phyloP scores from a whole-genome alignment of 1,284 basidiomycete genomes.

The Entoloma clypeatum region DNA sequence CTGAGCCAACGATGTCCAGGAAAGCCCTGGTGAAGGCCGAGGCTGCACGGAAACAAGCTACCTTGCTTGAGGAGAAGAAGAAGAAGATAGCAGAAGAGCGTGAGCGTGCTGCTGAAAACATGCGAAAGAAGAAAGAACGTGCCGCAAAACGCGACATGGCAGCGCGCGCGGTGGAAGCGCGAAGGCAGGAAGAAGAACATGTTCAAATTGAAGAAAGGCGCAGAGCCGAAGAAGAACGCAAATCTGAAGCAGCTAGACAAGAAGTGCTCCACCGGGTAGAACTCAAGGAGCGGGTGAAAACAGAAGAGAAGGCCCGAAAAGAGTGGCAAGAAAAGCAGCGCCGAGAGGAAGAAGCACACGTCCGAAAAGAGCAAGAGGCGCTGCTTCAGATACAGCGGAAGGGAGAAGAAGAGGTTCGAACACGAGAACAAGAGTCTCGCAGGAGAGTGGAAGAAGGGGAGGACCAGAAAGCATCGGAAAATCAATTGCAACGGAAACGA shows the following conservation, averaged over 20 bases:
- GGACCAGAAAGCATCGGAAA: conserved; percentile 5
- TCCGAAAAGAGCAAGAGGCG: conserved; percentile 6
- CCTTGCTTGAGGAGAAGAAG: conserved; percentile 22
- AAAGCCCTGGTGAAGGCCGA: conserved; percentile 27
- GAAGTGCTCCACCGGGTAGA: conserved; percentile 8
- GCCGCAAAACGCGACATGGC: conserved; percentile 19
- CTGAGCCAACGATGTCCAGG: conserved; percentile 19
- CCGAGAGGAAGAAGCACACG: conserved; percentile 13
- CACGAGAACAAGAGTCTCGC: background rate
- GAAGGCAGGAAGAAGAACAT: conserved; percentile 16
- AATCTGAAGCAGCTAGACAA: conserved; percentile 12
- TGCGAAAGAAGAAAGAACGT: conserved; percentile 23
- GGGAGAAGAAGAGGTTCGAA: conserved; percentile 4
- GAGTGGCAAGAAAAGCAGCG: conserved; percentile 4
- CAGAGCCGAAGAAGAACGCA: conserved; percentile 12
- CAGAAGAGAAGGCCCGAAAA: conserved; percentile 6
- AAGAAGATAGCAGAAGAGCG: conserved; percentile 26
- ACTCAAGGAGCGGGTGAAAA: conserved; percentile 5
- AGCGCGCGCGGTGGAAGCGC: conserved; percentile 14
- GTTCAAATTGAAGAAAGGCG: conserved; percentile 8
- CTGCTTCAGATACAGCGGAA: conserved; percentile 3
- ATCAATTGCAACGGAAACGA: conserved; percentile 6
- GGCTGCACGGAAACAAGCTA: conserved; percentile 16
- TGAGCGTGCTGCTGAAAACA: conserved; percentile 24
- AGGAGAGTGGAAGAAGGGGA: conserved; percentile 1